Base-by-base conservation (phyloP, 805 yeast genomes). In the Yamadazyma phyllophila region DNA sequence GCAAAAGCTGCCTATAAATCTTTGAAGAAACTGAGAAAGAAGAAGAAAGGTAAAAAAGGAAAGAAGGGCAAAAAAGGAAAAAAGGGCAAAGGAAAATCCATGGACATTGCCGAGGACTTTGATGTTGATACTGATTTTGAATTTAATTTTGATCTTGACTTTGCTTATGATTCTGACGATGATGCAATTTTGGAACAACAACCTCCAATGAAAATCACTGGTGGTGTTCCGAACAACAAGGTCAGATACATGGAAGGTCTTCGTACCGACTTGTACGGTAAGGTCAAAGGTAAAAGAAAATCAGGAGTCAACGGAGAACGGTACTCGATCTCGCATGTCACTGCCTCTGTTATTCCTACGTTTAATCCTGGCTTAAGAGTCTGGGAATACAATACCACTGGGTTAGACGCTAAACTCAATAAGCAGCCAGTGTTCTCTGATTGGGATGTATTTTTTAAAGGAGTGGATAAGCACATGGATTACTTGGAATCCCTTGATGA, bases 341-440 rank as follows among this genome's bases (percentile, higher is more conserved):
- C 82, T 2, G 82, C 90, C 1, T 83, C 91, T 45, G 80, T 88
- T 11, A 79, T 89, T 11, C 96, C 96, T 2, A 88, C 95, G 0
- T 89, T 83, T 65, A 87, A 86, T 53, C 90, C 96, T 4, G 88
- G 90, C 4, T 58, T 88, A 49, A 72, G 96, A 51, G 81, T 88
- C 2, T 88, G 95, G 94, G 96, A 88, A 60, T 88, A 88, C 62
- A 88, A 88, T 57, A 77, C 78, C 31, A 76, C 88, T 0, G 83
- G 73, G 1, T 58, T 85, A 38, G 66, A 60, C n/a, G 6, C 14
- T 17, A 20, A 11, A 17, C 13, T 40, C 14, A 27, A 39, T 16
- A 36, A 31, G 33, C 41, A 36, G 24, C 36, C 13, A 13, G 34
- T 36, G 2, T 11, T 8, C n/a, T 55, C 58, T 31, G 74, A 85